Evolutionary conservation across 2,329 filamentous ascomycete genomes (phyloP), one percentile per base, ranked within the genome.

Genomic region (Rasamsonia emersonii): DNA sequence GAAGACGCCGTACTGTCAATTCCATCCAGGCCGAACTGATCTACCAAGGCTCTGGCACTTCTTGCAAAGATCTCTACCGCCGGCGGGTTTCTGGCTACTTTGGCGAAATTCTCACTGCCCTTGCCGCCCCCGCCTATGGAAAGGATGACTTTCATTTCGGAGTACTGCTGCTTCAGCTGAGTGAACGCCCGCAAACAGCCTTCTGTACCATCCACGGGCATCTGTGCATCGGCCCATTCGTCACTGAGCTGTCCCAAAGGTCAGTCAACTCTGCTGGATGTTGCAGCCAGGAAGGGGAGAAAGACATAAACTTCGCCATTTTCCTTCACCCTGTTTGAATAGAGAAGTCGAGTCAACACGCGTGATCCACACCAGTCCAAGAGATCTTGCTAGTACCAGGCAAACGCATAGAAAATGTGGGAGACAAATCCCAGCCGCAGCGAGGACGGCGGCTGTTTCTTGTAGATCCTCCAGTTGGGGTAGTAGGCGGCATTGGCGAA

Each of bases 341-440:
- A 20, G 9, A 32, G 24, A 9, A 38, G 34, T 24, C 32, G 33
- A 33, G 36, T 45, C 45, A 49, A 51, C 40, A 38, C 38, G 34
- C 42, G 44, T 44, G 33, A 43, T 40, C 34, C 37, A 20, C 31
- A 18, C 21, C 30, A 31, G 23, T 26, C 23, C 19, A 33, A 14
- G 19, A 21, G 11, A 24, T 43, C 45, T 46, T 40, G 33, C 32
- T 41, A 40, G 46, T 57, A 72, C 69, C 65, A 71, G 37, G 82
- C 82, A 70, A 84, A 88, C 9, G 83, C 82, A 53, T 89, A 89
- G 58, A 86, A 88, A 16, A 88, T 76, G 50, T 86, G 80, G 44
- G 80, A 86, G 47, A 89, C 77, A 48, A 80, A 83, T 43, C 75
- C 75, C 54, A 85, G 76, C 53, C 83, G 82, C 50, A 89, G 64